Evolutionary conservation across 1,139 yeast species (phyloP), one percentile per base, ranked within the genome.

Genomic region (Pichia sp.): DNA sequence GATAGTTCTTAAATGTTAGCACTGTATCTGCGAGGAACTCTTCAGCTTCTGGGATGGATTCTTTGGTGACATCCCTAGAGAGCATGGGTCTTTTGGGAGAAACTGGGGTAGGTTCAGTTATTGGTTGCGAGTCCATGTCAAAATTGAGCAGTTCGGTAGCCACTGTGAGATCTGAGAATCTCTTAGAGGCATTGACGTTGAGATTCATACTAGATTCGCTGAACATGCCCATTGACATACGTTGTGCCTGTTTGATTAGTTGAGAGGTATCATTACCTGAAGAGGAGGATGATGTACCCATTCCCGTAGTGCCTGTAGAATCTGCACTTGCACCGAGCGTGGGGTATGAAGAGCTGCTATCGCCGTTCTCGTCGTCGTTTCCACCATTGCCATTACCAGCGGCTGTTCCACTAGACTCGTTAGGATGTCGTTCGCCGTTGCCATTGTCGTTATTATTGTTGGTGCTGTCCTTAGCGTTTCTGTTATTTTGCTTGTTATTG

Each of bases 191-290:
- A 16, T n/a, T 19, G 9, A 15, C n/a, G n/a, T 6, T 11, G 9
- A 20, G 19, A 5, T 18, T 11, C 24, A 13, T 16, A 23, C 29
- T 32, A 9, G 14, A 8, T 24, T 42, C 46, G 27, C 29, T 41
- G 25, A 42, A 42, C 10, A 42, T 11, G 12, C 46, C 45, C 4
- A 27, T 19, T 7, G 39, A 41, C 22, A 11, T 27, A 24, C 37
- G n/a, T 26, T 42, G 46, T 8, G 37, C 27, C 9, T 29, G 14
- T 20, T 37, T 19, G 13, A 40, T 38, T 14, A 39, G 25, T 22
- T 37, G 26, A n/a, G 43, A 28, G 3, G 31, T 30, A n/a, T 17
- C 16, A 14, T 14, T 23, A 10, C 24, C 23, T 10, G n/a, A 18
- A 5, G 29, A 29, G 2, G 27, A 22, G 20, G 39, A 28, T 13